Evolutionary conservation across 345 rosid species (phyloP).

Genomic region (Hibiscus syriacus): DNA sequence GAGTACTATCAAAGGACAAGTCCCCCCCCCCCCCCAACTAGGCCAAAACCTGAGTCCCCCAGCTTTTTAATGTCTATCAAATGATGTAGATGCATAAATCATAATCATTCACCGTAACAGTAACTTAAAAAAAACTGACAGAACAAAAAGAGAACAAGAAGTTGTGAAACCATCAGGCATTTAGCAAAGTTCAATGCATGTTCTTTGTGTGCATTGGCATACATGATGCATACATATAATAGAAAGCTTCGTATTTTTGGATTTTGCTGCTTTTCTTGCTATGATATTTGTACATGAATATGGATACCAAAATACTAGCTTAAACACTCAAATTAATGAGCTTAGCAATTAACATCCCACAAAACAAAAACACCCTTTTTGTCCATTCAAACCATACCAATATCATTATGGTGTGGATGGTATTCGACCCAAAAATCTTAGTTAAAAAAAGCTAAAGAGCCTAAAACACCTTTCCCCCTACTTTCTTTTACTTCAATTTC

Average conservation of each 20-base stretch:
- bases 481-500: too few relatives aligned
- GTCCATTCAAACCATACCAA: constrained; percentile 20
- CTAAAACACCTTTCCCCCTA: constrained; percentile 12
- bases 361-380: neutral
- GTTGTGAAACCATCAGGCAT: neutral
- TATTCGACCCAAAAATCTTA: constrained; percentile 23
- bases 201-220: neutral
- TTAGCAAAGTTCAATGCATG: neutral
- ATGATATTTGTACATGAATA: constrained; percentile 14
- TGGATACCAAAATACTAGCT: constrained; percentile 18
- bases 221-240: too few relatives aligned
- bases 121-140: constrained; percentile 12
- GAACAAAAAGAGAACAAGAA: neutral
- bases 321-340: neutral
- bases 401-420: constrained; percentile 14
- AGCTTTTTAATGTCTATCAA: constrained; percentile 1
- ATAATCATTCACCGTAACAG: constrained; percentile 11
- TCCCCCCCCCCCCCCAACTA: too few relatives aligned
- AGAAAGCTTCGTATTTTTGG: constrained; percentile 26
- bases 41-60: neutral
- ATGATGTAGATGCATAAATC: constrained; percentile 6
- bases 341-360: neutral
- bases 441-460: too few relatives aligned
- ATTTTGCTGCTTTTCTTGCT: constrained; percentile 18
- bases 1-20: too few relatives aligned